Evolutionary conservation across 2,329 filamentous ascomycete genomes (phyloP), one percentile per base, ranked within the genome.

Genomic region (Niveomyces coronatus): DNA sequence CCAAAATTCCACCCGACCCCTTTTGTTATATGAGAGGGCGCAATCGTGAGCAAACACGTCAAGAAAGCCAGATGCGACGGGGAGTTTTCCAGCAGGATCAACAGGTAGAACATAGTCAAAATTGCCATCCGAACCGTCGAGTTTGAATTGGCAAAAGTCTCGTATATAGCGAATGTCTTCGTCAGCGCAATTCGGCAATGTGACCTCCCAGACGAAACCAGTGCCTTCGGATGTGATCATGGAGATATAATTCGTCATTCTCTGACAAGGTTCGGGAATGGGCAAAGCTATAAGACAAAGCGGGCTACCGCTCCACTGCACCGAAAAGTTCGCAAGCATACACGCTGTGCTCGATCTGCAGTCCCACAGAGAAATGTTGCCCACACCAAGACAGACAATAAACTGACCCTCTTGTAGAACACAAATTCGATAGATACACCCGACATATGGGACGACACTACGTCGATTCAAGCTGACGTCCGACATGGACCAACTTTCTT

Each of bases 41-140:
- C 93, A 77, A 53, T 94, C 87, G 27, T 81, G 77, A 9, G 86
- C 83, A 55, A 94, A 94, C 0, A 85, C 75, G 56, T 94, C 87
- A 22, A 94, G 70, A 45, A 87, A 93, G 0, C 82, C 84, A 4
- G 85, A 84, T 9, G 78, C 74, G 3, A 79, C 69, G 2, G 79
- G 74, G 27, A 73, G 67, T 9, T 82, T 78, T 1, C 87, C 88
- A 2, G 86, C 87, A 35, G 87, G 86, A 51, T 94, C 88, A 32
- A 94, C 85, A 0, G 87, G 85, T 9, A 94, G 64, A 14, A 94
- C 69, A 45, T 79, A 79, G 11, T 74, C 69, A 31, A 82, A 56
- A 35, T n/a, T n/a, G n/a, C 73, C 69, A n/a, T 76, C 69, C 0
- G 64, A 61, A 14, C 65, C 65, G 0, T 76, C 71, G 3, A 93